Base-by-base conservation (phyloP, 2,329 filamentous ascomycete species). In the Stagonosporopsis cucurbitacearum region DNA sequence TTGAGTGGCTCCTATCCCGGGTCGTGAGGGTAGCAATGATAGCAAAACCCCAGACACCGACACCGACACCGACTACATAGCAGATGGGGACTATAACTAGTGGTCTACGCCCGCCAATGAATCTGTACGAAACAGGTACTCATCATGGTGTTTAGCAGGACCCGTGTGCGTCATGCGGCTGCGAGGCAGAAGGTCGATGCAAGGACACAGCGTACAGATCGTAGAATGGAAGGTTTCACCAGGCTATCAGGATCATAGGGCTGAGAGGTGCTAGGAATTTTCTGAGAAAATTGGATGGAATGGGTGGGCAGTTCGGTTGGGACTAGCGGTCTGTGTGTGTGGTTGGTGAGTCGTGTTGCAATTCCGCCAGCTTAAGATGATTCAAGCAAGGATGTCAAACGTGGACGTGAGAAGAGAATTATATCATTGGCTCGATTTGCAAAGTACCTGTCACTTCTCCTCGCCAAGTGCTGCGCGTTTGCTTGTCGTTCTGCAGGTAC, bases 401-500 rank as follows among this genome's bases (percentile, higher is more conserved):
- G n/a, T 12, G 4, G 13, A 6, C 5, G 13, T 15, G 30, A 32
- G 30, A 15, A 32, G 5, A 15, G 30, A 32, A 6, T 30, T 13
- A 13, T 15, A 11, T 15, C 30, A 15, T 15, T 1, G 30, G 3
- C 6, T 15, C n/a, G 13, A 6, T 15, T 32, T 7, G 30, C 13
- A 12, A 32, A 15, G 11, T 12, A 13, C 30, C 12, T 32, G 30
- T 15, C 11, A 3, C n/a, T 15, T 15, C 12, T 3, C 4, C 30
- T 32, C 30, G 26, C 45, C 20, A 42, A 51, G 43, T 42, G 22
- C 28, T 28, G 28, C 13, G 22, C 22, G 13, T 47, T 47, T 37
- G 37, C 37, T 42, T 42, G 37, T 47, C 28, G 43, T 36, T 17
- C 28, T 53, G 50, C 28, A 37, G 36, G 43, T 42, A 42, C 12